Conservation (phyloP, 1,139 yeast genomes). For the Pichia sp. region DNA sequence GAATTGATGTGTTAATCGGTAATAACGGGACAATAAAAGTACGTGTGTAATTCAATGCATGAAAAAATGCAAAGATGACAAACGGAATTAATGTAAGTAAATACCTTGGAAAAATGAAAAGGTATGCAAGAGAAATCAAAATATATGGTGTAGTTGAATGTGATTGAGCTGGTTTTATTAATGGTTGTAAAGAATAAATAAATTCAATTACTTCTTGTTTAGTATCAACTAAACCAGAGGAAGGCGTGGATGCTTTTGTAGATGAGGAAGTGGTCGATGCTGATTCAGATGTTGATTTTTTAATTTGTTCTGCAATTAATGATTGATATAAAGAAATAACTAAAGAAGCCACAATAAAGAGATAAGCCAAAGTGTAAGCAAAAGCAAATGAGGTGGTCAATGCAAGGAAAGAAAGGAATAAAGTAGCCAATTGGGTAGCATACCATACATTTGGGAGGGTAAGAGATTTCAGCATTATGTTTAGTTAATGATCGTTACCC, state of each 20-base stretch:
- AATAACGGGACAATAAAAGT: conserved; percentile 63
- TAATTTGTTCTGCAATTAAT: conserved; percentile 7
- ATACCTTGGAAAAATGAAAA: conserved; percentile 47
- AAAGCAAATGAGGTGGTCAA: conserved; percentile 42
- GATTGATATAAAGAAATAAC: conserved; percentile 68
- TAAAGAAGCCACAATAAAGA: conserved; percentile 67
- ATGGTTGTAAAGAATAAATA: conserved; percentile 51
- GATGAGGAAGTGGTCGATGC: background rate
- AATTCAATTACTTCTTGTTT: conserved; percentile 49
- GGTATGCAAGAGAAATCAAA: conserved; percentile 63
- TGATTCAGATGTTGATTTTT: background rate
- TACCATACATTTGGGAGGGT: conserved; percentile 59
- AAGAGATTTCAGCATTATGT: conserved; percentile 20
- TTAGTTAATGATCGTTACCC: too few species aligned
- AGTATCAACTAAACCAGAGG: conserved; percentile 29
- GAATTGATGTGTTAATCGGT: conserved; percentile 41
- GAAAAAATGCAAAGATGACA: conserved; percentile 64
- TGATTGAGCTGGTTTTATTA: conserved; percentile 44
- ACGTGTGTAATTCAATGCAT: conserved; percentile 60
- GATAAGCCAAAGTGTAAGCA: conserved; percentile 56
- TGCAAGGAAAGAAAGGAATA: conserved; percentile 50
- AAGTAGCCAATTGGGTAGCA: conserved; percentile 64
- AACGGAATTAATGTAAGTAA: conserved; percentile 60
- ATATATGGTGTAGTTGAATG: conserved; percentile 61
- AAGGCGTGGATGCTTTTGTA: background rate